phyloP scores from a whole-genome alignment of 805 yeast species.

The Suhomyces xylopsoci region DNA sequence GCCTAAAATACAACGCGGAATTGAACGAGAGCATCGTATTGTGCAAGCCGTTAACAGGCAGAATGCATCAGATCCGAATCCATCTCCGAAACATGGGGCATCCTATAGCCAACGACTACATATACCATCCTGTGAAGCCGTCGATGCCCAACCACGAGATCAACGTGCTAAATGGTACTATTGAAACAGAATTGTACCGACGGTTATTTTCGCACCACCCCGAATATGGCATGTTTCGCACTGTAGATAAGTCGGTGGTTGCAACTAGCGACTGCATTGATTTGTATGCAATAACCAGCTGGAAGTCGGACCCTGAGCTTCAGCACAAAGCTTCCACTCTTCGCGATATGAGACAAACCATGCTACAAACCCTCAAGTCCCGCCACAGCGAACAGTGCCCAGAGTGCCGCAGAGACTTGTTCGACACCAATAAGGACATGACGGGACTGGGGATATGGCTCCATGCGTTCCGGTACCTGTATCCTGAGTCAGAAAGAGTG shows the following conservation, averaged over 20 bases:
- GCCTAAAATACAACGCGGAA: conserved; percentile 24
- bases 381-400: conserved; percentile 22
- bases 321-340: conserved; percentile 16
- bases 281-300: conserved; percentile 11
- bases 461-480: conserved; percentile 44
- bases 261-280: conserved; percentile 10
- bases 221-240: conserved; percentile 8
- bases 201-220: conserved; percentile 17
- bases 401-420: conserved; percentile 33
- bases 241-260: conserved; percentile 8
- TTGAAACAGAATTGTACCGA: conserved; percentile 24
- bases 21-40: conserved; percentile 41
- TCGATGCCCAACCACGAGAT: conserved; percentile 9
- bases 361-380: conserved; percentile 28
- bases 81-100: conserved; percentile 47
- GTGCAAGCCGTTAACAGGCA: conserved; percentile 52
- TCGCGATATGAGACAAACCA: conserved; percentile 19
- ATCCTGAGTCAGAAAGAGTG: conserved; percentile 15
- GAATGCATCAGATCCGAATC: conserved; percentile 57
- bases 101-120: conserved; percentile 81
- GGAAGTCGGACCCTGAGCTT: conserved; percentile 10
- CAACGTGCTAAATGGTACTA: conserved; percentile 15
- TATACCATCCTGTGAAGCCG: conserved; percentile 22
- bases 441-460: conserved; percentile 40
- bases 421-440: conserved; percentile 24